These are phyloP conservation scores for Leishmania major DNA, from an alignment of 208 protist species.

Conservation along the genomic window DNA sequence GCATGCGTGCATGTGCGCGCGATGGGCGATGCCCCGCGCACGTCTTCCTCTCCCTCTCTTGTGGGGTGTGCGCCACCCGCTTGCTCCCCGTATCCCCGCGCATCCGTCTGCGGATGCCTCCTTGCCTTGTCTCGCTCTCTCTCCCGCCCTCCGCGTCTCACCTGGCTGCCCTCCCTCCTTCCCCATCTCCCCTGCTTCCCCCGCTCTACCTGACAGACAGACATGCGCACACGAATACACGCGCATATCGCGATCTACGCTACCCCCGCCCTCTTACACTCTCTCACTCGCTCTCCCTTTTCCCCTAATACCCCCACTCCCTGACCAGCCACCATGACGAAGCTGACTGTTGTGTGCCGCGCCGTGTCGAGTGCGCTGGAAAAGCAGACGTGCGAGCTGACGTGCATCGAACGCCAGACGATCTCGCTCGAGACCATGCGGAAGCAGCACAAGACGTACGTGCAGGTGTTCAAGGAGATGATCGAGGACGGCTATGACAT, in stretches of 20 bases:
- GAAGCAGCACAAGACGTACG: conserved; percentile 52
- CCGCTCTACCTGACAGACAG: background rate
- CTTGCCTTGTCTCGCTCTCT: background rate
- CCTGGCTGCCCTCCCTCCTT: background rate
- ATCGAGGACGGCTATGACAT: conserved; percentile 49
- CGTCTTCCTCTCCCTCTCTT: background rate
- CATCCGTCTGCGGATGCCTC: background rate
- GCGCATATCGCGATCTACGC: too few relatives aligned
- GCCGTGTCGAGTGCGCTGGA: conserved; percentile 35
- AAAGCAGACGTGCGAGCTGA: conserved; percentile 51
- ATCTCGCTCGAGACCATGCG: conserved; percentile 32
- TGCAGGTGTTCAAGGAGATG: conserved; percentile 43
- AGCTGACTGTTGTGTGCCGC: conserved; percentile 51
- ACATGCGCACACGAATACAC: background rate
- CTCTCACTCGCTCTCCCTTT: background rate
- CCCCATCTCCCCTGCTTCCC: background rate
- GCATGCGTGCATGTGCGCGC: background rate
- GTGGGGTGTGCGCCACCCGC: too few relatives aligned
- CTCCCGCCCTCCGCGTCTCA: background rate
- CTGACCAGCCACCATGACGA: conserved; percentile 26
- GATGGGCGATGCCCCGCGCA: background rate
- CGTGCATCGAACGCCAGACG: conserved; percentile 52
- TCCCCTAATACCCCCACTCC: background rate
- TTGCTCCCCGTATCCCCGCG: background rate
- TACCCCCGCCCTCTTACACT: background rate